Conservation (phyloP, 148 eudicot genomes). For the Beta vulgaris region DNA sequence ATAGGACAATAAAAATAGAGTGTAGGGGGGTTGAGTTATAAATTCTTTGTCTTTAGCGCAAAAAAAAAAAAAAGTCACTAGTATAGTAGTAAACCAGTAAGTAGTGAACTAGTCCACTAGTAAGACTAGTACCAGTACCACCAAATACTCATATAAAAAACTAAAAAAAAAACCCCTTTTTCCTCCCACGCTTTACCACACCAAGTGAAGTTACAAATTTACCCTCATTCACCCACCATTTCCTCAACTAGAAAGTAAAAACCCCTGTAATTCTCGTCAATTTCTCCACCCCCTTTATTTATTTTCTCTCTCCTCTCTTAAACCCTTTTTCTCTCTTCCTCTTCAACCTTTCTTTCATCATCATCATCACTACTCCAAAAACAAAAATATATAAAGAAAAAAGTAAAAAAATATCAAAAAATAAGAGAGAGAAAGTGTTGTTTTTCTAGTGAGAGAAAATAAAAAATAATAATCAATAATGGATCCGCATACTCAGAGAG, state of each 20-base stretch:
- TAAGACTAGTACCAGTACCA: background rate
- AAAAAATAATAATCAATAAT: slow-evolving; percentile 25
- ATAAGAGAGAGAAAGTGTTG: slow-evolving; percentile 8
- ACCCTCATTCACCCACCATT: slow-evolving; percentile 4
- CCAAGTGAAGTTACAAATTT: background rate
- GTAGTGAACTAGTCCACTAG: background rate
- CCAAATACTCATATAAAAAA: too few species aligned
- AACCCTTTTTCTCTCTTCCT: background rate
- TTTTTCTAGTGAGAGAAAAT: slow-evolving; percentile 13
- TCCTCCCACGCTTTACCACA: too few species aligned
- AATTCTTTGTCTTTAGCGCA: too few species aligned
- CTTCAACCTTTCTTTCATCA: background rate
- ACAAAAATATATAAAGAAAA: background rate
- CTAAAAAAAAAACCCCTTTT: too few species aligned
- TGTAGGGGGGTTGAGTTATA: too few species aligned
- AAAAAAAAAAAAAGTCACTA: too few species aligned
- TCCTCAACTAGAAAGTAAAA: background rate
- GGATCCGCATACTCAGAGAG: slow-evolving; percentile 51
- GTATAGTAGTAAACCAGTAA: too few species aligned
- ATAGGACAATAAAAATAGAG: too few species aligned
- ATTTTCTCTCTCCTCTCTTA: background rate
- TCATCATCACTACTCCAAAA: background rate
- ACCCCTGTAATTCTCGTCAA: slow-evolving; percentile 8
- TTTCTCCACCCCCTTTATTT: too few species aligned
- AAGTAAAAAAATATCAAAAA: background rate